Evolutionary conservation across 106 monocot genomes (phyloP).

Genomic region (Dioscorea zingiberensis): DNA sequence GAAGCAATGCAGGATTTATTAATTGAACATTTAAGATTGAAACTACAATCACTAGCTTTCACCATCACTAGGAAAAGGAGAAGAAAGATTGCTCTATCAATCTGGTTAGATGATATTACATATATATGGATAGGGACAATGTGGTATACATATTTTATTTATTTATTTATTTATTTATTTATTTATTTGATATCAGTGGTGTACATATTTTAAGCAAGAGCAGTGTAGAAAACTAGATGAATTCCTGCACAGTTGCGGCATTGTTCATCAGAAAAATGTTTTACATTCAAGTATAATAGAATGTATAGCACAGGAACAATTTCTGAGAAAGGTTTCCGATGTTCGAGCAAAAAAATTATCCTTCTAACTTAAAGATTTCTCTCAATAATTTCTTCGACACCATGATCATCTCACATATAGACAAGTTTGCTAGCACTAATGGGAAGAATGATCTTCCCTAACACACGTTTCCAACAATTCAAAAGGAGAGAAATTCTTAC

Average conservation of each 20-base stretch:
- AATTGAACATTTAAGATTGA: background rate
- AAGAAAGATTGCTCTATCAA: too few species aligned
- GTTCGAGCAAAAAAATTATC: background rate
- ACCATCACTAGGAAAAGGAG: background rate
- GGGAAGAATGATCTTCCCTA: background rate
- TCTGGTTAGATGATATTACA: too few species aligned
- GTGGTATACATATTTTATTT: too few species aligned
- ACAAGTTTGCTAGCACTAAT: background rate
- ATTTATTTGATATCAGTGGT: too few species aligned
- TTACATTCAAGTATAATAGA: too few species aligned
- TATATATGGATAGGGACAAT: too few species aligned
- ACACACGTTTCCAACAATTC: background rate
- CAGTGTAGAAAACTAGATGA: too few species aligned
- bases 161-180: too few species aligned
- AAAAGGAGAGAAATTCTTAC: conserved; percentile 42
- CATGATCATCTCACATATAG: background rate
- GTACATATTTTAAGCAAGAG: too few species aligned
- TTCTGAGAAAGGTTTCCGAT: background rate
- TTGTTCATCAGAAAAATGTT: too few species aligned
- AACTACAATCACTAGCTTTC: background rate
- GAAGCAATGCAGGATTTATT: background rate
- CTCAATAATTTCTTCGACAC: background rate
- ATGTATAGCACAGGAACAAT: too few species aligned
- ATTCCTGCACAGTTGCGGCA: too few species aligned
- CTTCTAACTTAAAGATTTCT: background rate